Conservation (phyloP, 2,329 filamentous ascomycete species). For the Neopestalotiopsis rosae region DNA sequence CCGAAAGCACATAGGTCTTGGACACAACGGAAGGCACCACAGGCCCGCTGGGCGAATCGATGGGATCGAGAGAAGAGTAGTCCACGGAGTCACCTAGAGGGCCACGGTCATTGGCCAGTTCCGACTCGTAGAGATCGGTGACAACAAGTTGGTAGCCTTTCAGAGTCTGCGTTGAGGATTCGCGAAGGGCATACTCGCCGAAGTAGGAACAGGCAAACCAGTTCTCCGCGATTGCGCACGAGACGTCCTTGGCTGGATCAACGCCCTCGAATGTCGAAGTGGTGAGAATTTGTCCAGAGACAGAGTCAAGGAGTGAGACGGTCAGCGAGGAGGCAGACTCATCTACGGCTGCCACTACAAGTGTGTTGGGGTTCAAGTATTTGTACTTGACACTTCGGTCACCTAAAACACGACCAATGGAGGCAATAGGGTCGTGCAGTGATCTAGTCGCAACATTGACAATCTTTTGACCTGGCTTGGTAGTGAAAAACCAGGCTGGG, state of each 20-base stretch:
- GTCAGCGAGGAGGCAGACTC: conserved; percentile 64
- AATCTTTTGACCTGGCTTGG: conserved; percentile 70
- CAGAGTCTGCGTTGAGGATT: conserved; percentile 60
- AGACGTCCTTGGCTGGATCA: conserved; percentile 74
- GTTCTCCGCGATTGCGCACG: conserved; percentile 87
- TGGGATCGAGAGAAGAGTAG: conserved; percentile 77
- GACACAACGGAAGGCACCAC: conserved; percentile 77
- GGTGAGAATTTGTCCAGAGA: conserved; percentile 82
- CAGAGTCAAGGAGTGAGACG: conserved; percentile 82
- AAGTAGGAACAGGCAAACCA: conserved; percentile 91
- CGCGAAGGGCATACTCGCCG: conserved; percentile 62
- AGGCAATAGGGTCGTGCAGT: conserved; percentile 84
- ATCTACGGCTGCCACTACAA: conserved; percentile 74
- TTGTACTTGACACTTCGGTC: conserved; percentile 96
- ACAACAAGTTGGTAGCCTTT: conserved; percentile 88
- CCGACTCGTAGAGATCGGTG: conserved; percentile 89
- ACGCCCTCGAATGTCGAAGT: conserved; percentile 74
- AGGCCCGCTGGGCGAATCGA: conserved; percentile 58
- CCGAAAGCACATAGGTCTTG: conserved; percentile 81
- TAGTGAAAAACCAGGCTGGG: conserved; percentile 75
- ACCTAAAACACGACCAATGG: conserved; percentile 91
- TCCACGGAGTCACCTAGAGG: conserved; percentile 72
- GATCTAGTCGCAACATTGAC: conserved; percentile 71
- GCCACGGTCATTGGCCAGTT: conserved; percentile 82
- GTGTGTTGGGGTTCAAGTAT: conserved; percentile 87